A percentile compares a stretch with the other conserved stretches of the same genome.
phyloP scores from a whole-genome alignment of 768 basidiomycete genomes.

The Stropharia rugosoannulata region DNA sequence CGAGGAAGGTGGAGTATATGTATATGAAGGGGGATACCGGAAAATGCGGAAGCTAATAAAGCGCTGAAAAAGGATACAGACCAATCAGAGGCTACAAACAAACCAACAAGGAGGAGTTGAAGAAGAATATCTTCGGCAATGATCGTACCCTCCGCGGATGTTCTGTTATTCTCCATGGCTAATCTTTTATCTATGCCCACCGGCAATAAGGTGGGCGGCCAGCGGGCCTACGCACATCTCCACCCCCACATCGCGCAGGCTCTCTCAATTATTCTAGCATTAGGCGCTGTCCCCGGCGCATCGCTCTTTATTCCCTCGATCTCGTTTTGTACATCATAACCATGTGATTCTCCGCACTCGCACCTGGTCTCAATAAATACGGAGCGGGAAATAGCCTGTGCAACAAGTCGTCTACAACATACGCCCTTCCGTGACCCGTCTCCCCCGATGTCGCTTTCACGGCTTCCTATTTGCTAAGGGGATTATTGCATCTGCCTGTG shows the following conservation, averaged over 20 bases:
- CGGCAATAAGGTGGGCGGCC: conserved; percentile 24
- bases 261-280: neutral
- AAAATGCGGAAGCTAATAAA: conserved; percentile 12
- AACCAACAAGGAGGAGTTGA: neutral
- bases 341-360: conserved; percentile 20
- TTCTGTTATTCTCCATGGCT: conserved; percentile 7
- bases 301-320: neutral
- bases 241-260: conserved; percentile 6
- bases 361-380: conserved; percentile 12
- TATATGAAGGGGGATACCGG: conserved; percentile 7
- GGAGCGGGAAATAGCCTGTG: conserved; percentile 12
- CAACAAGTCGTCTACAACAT: conserved; percentile 1
- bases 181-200: conserved; percentile 2
- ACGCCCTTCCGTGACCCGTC: conserved; percentile 18
- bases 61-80: neutral
- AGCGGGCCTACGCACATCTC: conserved; percentile 23
- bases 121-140: neutral
- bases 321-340: conserved; percentile 3
- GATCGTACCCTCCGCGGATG: neutral
- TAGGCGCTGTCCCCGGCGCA: neutral
- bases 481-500: conserved; percentile 51
- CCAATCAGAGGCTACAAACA: neutral
- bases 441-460: conserved; percentile 15
- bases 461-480: conserved; percentile 54
- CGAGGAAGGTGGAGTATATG: neutral